Evolutionary conservation across 2,329 filamentous ascomycete genomes (phyloP).

Genomic region (Aureobasidium sp.): DNA sequence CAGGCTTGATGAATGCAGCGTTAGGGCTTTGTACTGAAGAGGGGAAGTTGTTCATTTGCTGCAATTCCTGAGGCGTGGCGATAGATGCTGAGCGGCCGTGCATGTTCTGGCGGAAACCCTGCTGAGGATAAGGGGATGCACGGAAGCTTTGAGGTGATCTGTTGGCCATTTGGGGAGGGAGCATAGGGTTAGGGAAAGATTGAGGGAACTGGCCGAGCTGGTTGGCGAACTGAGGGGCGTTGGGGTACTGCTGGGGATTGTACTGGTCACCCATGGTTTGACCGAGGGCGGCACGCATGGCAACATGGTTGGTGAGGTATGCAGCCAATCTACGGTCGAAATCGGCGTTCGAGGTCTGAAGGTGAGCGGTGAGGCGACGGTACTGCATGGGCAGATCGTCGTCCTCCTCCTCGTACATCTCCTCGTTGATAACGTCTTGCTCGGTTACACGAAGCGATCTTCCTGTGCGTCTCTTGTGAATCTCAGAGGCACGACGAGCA

Average conservation of each 20-base stretch:
- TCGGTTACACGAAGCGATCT: constrained; percentile 74
- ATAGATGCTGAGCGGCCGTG: constrained; percentile 42
- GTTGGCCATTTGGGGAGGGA: constrained; percentile 23
- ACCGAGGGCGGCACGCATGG: constrained; percentile 45
- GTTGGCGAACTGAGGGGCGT: constrained; percentile 35
- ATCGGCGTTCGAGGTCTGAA: constrained; percentile 53
- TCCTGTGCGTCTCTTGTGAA: constrained; percentile 82
- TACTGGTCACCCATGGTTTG: constrained; percentile 38
- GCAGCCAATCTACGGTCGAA: constrained; percentile 57
- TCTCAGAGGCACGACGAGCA: constrained; percentile 77
- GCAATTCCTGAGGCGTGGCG: constrained; percentile 32
- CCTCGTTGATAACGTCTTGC: constrained; percentile 80
- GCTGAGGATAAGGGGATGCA: constrained; percentile 34
- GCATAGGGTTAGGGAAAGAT: constrained; percentile 22
- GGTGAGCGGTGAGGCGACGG: constrained; percentile 54
- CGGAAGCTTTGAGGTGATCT: constrained; percentile 28
- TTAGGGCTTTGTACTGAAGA: constrained; percentile 14
- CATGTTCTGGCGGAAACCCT: constrained; percentile 25
- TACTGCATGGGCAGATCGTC: constrained; percentile 67
- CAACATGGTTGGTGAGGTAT: constrained; percentile 52
- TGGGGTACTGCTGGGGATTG: constrained; percentile 30
- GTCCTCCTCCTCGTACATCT: constrained; percentile 95
- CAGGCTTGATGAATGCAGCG: constrained; percentile 15
- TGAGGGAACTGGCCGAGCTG: constrained; percentile 25
- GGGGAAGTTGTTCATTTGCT: constrained; percentile 18